Evolutionary conservation across 2,329 filamentous ascomycete genomes (phyloP).

Genomic region (Myriosclerotinia duriaeana): DNA sequence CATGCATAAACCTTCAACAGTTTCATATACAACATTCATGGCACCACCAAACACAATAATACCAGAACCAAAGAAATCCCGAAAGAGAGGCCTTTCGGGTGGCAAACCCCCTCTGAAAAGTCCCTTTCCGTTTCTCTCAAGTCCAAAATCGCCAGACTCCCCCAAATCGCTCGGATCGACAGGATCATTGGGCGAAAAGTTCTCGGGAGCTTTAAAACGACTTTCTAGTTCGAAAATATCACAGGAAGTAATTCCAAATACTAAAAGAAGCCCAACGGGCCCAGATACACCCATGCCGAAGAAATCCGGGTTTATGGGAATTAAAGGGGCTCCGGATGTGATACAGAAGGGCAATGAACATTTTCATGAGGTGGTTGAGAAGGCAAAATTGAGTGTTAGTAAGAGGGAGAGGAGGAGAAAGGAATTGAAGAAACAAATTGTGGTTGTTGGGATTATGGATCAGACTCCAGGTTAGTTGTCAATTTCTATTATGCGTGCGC

Average conservation of each 20-base stretch:
- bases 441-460: constrained; percentile 33
- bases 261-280: constrained; percentile 25
- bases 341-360: constrained; percentile 29
- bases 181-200: constrained; percentile 12
- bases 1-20: neutral
- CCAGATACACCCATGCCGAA: constrained; percentile 30
- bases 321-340: constrained; percentile 18
- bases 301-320: constrained; percentile 27
- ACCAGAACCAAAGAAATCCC: neutral
- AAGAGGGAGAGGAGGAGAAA: constrained; percentile 32
- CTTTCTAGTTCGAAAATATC: constrained; percentile 18
- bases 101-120: constrained; percentile 31
- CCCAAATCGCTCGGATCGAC: neutral
- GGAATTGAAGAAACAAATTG: constrained; percentile 35
- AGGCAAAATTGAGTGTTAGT: constrained; percentile 29
- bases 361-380: constrained; percentile 28
- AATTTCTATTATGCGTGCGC: neutral
- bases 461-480: constrained; percentile 32
- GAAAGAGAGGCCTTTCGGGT: constrained; percentile 24
- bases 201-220: constrained; percentile 28
- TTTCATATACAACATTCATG: constrained; percentile 12
- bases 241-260: constrained; percentile 22
- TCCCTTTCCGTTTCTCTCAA: constrained; percentile 28
- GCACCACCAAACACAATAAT: neutral
- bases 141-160: constrained; percentile 16